A percentile compares a stretch with the other conserved stretches of the same genome.
These are phyloP conservation scores for Trametes versicolor DNA, from an alignment of 1,284 basidiomycete species.

Conservation along the genomic window DNA sequence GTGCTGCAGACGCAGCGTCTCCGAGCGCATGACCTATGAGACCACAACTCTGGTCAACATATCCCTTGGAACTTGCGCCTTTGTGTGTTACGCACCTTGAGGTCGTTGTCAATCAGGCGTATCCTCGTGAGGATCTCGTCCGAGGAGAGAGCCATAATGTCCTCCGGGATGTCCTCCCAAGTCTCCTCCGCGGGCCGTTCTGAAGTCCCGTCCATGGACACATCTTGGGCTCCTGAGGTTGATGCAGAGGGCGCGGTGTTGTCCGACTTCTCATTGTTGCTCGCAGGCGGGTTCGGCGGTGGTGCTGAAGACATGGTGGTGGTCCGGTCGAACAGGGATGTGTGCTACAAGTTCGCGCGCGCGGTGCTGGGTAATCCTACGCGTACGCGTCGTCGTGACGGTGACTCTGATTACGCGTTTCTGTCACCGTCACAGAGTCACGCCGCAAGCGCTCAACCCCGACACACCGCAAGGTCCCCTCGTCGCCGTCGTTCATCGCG, in stretches of 20 bases:
- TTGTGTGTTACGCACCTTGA: conserved; percentile 68
- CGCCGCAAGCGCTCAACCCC: too few species aligned
- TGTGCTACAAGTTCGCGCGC: conserved; percentile 12
- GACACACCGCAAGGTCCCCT: too few species aligned
- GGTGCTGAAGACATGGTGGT: conserved; percentile 70
- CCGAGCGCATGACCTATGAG: conserved; percentile 90
- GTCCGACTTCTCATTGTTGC: conserved; percentile 62
- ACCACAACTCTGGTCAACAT: not conserved
- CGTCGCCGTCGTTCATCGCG: too few species aligned
- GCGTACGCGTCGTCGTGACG: conserved; percentile 37
- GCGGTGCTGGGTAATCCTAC: conserved; percentile 23
- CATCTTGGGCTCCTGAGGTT: conserved; percentile 48
- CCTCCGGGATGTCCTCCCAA: conserved; percentile 86
- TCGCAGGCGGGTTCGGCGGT: conserved; percentile 60
- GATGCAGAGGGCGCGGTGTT: conserved; percentile 46
- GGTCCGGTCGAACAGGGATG: conserved; percentile 27
- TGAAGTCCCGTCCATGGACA: conserved; percentile 76
- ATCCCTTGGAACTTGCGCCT: not conserved
- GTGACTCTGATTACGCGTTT: not conserved
- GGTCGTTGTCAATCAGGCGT: conserved; percentile 93
- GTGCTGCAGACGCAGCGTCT: conserved; percentile 91
- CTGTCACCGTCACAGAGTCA: conserved; percentile 3
- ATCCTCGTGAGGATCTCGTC: conserved; percentile 90
- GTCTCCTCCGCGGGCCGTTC: conserved; percentile 78
- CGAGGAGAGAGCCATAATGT: conserved; percentile 75